Base-by-base conservation (phyloP, 148 eudicot species). In the Oxyria digyna region DNA sequence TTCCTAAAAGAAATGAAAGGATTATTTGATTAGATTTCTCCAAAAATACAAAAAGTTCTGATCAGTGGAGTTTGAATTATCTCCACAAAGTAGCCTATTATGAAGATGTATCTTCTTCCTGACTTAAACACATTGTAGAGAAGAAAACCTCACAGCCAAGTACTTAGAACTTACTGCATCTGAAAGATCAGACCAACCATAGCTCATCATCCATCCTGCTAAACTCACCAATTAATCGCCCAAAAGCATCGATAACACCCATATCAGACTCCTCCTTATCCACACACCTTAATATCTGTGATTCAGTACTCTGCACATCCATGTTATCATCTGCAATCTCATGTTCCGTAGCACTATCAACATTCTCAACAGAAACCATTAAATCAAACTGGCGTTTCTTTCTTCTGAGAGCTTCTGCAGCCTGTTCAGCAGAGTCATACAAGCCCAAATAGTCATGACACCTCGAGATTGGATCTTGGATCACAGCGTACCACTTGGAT, bases 171-270 rank as follows among this genome's bases (percentile, higher is more conserved):
- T n/a, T n/a, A n/a, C n/a, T n/a, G n/a, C n/a, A n/a, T n/a, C n/a
- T n/a, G n/a, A n/a, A n/a, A n/a, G n/a, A 42, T 42, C 17, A 42
- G 12, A 42, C 3, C 8, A 80, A 67, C 79, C 82, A 76, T 0
- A 80, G 46, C 17, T 42, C 46, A 42, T 42, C 46, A 42, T 42
- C 46, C 46, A 42, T 42, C 46, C 46, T 42, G 46, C 46, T 42
- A 12, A 42, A 42, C 46, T 42, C 46, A 42, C 46, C 46, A 12
- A 42, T 42, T 2, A 42, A 42, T 17, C 14, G 15, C 17, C 46
- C 46, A 42, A 11, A 42, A 11, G 15, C 46, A 4, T 42, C 46
- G 3, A 42, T 42, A 13, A 42, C 46, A 42, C 17, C 45, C 45
- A 42, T 42, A 13, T 42, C 45, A 42, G 2, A 42, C 17, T 42